Evolutionary conservation across 768 basidiomycete genomes (phyloP).

Genomic region (Auriscalpium vulgare): DNA sequence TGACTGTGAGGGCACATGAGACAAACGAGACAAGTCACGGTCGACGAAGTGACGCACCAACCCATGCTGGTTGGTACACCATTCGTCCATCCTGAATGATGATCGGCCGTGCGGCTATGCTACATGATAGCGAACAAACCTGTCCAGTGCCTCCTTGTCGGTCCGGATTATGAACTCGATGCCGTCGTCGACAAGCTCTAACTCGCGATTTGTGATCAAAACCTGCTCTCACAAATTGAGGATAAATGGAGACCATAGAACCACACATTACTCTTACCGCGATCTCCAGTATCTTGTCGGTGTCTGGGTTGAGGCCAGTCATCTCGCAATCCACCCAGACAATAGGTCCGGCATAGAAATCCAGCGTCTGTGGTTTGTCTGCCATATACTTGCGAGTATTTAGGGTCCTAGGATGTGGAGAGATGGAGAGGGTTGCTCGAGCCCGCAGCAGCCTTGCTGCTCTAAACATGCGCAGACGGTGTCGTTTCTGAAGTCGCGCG

Average conservation of each 20-base stretch:
- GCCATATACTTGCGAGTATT: too few species aligned
- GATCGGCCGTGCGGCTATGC: not conserved
- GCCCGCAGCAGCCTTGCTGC: too few species aligned
- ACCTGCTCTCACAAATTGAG: constrained; percentile 38
- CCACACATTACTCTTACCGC: constrained; percentile 36
- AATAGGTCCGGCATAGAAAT: constrained; percentile 53
- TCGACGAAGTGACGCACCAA: constrained; percentile 33
- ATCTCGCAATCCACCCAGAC: constrained; percentile 89
- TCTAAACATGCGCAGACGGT: too few species aligned
- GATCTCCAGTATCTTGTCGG: constrained; percentile 74
- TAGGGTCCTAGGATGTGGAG: too few species aligned
- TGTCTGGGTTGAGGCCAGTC: constrained; percentile 64
- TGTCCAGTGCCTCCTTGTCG: constrained; percentile 60
- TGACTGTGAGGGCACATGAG: constrained; percentile 38
- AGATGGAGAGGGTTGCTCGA: too few species aligned
- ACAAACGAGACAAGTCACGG: not conserved
- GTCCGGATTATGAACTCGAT: constrained; percentile 69
- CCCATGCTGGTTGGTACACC: constrained; percentile 82
- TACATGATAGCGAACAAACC: constrained; percentile 33
- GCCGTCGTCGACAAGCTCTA: constrained; percentile 76
- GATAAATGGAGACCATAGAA: not conserved
- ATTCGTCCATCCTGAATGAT: constrained; percentile 66
- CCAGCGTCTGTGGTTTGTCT: constrained; percentile 23
- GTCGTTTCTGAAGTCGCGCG: too few species aligned
- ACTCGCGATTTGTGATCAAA: constrained; percentile 79